A percentile compares a stretch with the other conserved stretches of the same genome.
Conservation (phyloP, 805 yeast genomes). For the Ogataea paradorogensis region DNA sequence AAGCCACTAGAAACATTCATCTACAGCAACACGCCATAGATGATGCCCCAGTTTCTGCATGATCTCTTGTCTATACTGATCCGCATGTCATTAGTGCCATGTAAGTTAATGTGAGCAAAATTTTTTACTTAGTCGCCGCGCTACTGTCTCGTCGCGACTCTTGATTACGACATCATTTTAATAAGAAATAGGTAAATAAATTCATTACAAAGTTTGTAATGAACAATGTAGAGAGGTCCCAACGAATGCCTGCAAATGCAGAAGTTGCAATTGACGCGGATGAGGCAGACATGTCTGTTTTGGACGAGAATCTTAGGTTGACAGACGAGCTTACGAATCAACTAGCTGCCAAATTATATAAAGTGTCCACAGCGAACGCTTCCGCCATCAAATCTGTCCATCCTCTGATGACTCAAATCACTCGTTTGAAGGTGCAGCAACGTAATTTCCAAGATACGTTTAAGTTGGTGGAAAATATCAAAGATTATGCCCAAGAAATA, state of each 20-base stretch:
- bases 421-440: constrained; percentile 51
- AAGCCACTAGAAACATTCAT: background rate
- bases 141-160: background rate
- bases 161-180: background rate
- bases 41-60: background rate
- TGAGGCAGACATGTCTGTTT: constrained; percentile 80
- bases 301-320: constrained; percentile 67
- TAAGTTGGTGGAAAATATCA: constrained; percentile 42
- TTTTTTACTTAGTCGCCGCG: constrained; percentile 1
- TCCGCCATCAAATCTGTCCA: constrained; percentile 61
- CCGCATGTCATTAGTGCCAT: constrained; percentile 5
- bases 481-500: constrained; percentile 44
- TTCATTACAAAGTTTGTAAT: background rate
- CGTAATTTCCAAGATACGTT: constrained; percentile 55
- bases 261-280: constrained; percentile 50
- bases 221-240: background rate
- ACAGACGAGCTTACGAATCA: constrained; percentile 53
- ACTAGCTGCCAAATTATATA: constrained; percentile 53
- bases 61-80: constrained; percentile 1
- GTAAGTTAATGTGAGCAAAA: background rate
- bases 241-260: background rate
- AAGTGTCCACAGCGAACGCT: constrained; percentile 50
- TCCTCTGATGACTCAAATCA: constrained; percentile 68
- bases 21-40: constrained; percentile 10
- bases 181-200: background rate